Conservation (phyloP, 164 flowering plant species). For the Nymphaea thermarum region DNA sequence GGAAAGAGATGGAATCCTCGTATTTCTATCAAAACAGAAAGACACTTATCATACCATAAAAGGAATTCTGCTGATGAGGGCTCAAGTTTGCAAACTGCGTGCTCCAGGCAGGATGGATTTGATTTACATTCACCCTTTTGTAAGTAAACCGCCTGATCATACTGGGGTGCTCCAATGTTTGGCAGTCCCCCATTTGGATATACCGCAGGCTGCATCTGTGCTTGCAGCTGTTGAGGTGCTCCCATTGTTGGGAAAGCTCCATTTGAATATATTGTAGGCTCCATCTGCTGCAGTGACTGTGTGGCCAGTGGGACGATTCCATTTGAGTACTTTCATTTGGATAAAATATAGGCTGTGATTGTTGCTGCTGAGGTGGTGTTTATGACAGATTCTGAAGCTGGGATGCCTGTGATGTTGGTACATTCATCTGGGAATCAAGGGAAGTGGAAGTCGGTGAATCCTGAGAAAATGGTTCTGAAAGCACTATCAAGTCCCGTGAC, state of each 20-base stretch:
- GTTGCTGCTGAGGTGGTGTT: not conserved
- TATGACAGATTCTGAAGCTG: not conserved
- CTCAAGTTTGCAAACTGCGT: conserved; percentile 4
- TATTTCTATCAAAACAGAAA: too few species aligned
- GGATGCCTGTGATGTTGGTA: not conserved
- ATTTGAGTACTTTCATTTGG: not conserved
- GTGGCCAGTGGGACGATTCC: too few species aligned
- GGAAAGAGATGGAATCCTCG: too few species aligned
- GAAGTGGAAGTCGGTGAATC: conserved; percentile 7
- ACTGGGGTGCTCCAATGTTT: conserved; percentile 5
- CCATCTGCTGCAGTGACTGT: too few species aligned
- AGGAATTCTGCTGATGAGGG: conserved; percentile 29
- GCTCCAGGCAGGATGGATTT: conserved; percentile 36
- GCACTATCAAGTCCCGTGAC: conserved; percentile 54
- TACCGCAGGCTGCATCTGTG: not conserved
- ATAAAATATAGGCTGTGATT: not conserved
- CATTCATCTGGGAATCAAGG: not conserved
- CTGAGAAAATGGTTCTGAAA: conserved; percentile 53
- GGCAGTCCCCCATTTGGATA: not conserved
- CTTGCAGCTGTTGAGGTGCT: not conserved
- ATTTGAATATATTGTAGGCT: too few species aligned
- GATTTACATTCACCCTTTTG: conserved; percentile 22
- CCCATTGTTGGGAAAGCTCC: not conserved
- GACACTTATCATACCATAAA: conserved; percentile 11
- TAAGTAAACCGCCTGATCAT: conserved; percentile 31